These are phyloP conservation scores for Dioscorea dumetorum DNA, from an alignment of 106 monocot genomes.

Conservation along the genomic window DNA sequence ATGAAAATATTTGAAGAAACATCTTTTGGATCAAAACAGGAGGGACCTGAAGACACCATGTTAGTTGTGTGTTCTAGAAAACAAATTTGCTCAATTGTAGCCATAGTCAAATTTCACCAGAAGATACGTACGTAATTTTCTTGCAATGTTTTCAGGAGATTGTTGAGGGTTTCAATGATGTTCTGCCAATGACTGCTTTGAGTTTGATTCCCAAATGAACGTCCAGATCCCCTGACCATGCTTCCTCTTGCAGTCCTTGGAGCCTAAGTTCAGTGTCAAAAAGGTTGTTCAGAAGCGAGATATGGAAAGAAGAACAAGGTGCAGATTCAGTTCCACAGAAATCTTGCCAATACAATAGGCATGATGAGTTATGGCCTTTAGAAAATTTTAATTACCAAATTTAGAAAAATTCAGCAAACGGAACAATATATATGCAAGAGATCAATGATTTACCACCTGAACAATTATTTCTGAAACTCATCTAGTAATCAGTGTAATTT, in stretches of 20 bases:
- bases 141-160: slow-evolving; percentile 69
- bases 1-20: slow-evolving; percentile 82
- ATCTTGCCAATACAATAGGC: no score
- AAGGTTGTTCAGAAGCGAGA: background rate
- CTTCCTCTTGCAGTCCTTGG: slow-evolving; percentile 61
- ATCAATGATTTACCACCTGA: no score
- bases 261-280: slow-evolving; percentile 41
- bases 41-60: slow-evolving; percentile 57
- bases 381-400: no score
- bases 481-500: no score
- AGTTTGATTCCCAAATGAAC: slow-evolving; percentile 62
- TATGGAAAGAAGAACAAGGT: no score
- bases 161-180: slow-evolving; percentile 64
- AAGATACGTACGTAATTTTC: slow-evolving; percentile 73
- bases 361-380: no score
- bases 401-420: no score
- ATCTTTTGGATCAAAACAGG: slow-evolving; percentile 58
- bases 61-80: slow-evolving; percentile 5
- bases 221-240: slow-evolving; percentile 53
- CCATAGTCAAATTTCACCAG: background rate
- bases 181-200: slow-evolving; percentile 69
- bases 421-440: no score
- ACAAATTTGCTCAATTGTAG: background rate
- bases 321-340: no score
- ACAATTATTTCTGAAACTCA: no score